phyloP scores from a whole-genome alignment of 164 flowering plant species.

The Echeveria elegans region DNA sequence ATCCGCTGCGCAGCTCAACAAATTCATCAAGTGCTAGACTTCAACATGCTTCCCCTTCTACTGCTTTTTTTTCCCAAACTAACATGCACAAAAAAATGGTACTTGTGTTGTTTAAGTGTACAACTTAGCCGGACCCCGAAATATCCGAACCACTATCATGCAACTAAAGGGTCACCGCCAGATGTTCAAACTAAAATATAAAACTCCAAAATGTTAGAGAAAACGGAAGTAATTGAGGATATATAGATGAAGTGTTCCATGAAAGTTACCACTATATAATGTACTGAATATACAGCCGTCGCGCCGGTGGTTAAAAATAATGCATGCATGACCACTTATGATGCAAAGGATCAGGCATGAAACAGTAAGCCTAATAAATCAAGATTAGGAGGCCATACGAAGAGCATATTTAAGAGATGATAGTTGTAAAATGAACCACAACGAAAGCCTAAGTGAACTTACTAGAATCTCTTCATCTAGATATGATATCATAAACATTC shows the following conservation, averaged over 20 bases:
- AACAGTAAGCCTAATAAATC: not conserved
- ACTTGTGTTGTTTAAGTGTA: not conserved
- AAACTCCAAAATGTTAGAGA: not conserved
- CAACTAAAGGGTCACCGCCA: not conserved
- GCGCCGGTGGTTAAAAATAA: not conserved
- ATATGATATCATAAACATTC: constrained; percentile 87
- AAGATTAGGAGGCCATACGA: not conserved
- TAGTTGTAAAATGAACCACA: not conserved
- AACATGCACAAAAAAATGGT: not conserved
- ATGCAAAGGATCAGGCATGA: no score
- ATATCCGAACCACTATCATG: not conserved
- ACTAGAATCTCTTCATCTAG: constrained; percentile 94
- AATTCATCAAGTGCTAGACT: not conserved
- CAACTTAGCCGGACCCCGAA: not conserved
- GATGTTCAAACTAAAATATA: not conserved
- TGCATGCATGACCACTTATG: not conserved
- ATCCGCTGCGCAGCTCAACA: no score
- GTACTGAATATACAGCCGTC: not conserved
- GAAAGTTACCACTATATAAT: not conserved
- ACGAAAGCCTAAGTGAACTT: constrained; percentile 22
- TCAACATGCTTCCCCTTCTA: not conserved
- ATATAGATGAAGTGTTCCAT: not conserved
- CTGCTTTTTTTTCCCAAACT: not conserved
- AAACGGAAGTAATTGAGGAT: not conserved
- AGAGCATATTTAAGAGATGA: not conserved